Percentiles rank a stretch among this genome's conserved stretches.
Evolutionary conservation across 352 stramenopile genomes (phyloP).

Genomic region (Globisporangium carolinianum): DNA sequence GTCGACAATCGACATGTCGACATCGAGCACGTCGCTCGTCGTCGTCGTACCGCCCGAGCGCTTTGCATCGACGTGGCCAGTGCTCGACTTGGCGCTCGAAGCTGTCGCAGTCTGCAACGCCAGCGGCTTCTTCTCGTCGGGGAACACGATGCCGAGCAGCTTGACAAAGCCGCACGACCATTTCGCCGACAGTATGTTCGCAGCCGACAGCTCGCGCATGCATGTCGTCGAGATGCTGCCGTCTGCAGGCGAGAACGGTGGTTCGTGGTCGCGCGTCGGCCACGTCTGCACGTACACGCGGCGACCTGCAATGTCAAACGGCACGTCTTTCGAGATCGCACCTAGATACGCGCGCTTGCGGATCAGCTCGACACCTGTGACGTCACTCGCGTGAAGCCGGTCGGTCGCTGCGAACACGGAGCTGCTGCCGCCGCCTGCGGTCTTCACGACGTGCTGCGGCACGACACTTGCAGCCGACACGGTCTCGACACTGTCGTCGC

Average conservation of each 20-base stretch:
- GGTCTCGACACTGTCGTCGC: not conserved
- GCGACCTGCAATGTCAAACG: constrained; percentile 39
- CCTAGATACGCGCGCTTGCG: constrained; percentile 66
- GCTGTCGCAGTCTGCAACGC: constrained; percentile 9
- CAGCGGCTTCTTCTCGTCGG: constrained; percentile 25
- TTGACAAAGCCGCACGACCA: constrained; percentile 49
- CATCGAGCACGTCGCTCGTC: constrained; percentile 9
- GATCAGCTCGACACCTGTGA: constrained; percentile 46
- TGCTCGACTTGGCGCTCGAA: constrained; percentile 4
- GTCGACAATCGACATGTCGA: constrained; percentile 14
- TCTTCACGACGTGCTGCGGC: constrained; percentile 19
- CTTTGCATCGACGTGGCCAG: not conserved
- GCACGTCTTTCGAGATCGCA: constrained; percentile 23
- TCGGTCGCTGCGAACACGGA: constrained; percentile 14
- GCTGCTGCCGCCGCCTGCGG: constrained; percentile 8
- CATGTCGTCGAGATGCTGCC: constrained; percentile 44
- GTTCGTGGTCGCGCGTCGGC: constrained; percentile 62
- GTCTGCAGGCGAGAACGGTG: constrained; percentile 33
- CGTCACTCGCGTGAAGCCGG: constrained; percentile 34
- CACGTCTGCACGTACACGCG: constrained; percentile 71
- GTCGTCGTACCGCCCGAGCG: not conserved
- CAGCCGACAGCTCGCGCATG: constrained; percentile 45
- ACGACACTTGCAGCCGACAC: constrained; percentile 24
- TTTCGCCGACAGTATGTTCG: constrained; percentile 33
- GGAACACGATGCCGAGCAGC: constrained; percentile 67